phyloP scores from a whole-genome alignment of 73 alveolate genomes.

The Halteria grandinella region DNA sequence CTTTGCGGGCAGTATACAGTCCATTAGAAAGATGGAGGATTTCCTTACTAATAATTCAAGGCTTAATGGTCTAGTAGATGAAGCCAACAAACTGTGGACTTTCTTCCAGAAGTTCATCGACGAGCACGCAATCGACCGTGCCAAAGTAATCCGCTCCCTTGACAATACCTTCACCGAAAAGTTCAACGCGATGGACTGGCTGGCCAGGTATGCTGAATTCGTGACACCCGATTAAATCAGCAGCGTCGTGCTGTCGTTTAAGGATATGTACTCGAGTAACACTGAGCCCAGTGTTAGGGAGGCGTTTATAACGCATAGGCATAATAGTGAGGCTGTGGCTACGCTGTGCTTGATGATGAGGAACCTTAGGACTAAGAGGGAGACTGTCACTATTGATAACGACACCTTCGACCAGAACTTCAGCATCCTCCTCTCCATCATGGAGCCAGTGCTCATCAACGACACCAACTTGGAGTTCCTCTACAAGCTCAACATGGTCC shows the following conservation, averaged over 20 bases:
- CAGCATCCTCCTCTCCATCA: conserved; percentile 46
- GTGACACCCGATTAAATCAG: conserved; percentile 63
- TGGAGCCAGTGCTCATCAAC: conserved; percentile 68
- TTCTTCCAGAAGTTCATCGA: conserved; percentile 70
- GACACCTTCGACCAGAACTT: conserved; percentile 27
- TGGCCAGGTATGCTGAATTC: conserved; percentile 69
- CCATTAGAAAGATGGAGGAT: conserved; percentile 45
- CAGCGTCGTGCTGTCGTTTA: conserved; percentile 45
- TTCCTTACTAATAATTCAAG: conserved; percentile 29
- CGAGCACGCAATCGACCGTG: conserved; percentile 56
- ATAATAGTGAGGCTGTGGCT: conserved; percentile 50
- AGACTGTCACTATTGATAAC: background rate
- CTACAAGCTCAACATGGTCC: conserved; percentile 18
- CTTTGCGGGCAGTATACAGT: background rate
- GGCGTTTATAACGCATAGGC: conserved; percentile 41
- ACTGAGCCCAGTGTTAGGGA: conserved; percentile 20
- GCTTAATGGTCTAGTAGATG: conserved; percentile 35
- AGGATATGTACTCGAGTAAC: conserved; percentile 54
- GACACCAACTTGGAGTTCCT: conserved; percentile 54
- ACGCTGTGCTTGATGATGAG: conserved; percentile 43
- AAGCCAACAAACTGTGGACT: conserved; percentile 58
- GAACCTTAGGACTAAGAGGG: conserved; percentile 17
- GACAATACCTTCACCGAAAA: conserved; percentile 41
- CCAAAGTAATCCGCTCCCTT: conserved; percentile 48
- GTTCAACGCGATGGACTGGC: conserved; percentile 77